Percentiles rank a stretch among this genome's conserved stretches.
These are phyloP conservation scores for Pleurotus salmoneostramineus DNA, from an alignment of 768 basidiomycete species.

Conservation along the genomic window DNA sequence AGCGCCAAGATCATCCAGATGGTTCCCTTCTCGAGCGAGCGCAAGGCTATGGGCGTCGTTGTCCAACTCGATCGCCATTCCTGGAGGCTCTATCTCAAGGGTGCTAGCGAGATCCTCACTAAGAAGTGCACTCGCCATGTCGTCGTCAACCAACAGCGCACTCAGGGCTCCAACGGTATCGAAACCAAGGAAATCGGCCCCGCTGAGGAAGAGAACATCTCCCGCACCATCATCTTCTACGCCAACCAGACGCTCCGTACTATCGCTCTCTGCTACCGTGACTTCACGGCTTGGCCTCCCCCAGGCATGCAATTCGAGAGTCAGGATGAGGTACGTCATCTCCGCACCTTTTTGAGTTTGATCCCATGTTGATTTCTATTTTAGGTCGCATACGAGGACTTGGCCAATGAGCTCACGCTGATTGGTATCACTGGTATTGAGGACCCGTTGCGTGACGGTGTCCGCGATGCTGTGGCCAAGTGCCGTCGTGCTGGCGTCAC, in stretches of 20 bases:
- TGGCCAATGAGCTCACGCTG: constrained; percentile 74
- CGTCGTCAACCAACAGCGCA: constrained; percentile 45
- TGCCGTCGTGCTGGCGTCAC: constrained; percentile 87
- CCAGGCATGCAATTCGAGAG: constrained; percentile 30
- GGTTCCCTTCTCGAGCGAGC: constrained; percentile 75
- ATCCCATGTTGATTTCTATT: constrained; percentile 3
- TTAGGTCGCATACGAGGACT: constrained; percentile 64
- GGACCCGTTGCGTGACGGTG: constrained; percentile 90
- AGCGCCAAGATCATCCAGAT: constrained; percentile 53
- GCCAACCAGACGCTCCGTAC: constrained; percentile 95
- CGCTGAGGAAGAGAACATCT: constrained; percentile 76
- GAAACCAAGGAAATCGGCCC: constrained; percentile 61
- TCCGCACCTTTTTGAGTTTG: background rate
- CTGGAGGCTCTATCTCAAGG: constrained; percentile 82
- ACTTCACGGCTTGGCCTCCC: constrained; percentile 87
- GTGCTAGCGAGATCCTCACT: constrained; percentile 90
- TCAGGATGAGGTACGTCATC: constrained; percentile 47
- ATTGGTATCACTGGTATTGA: constrained; percentile 94
- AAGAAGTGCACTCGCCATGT: constrained; percentile 74
- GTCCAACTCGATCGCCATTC: constrained; percentile 49
- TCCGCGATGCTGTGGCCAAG: constrained; percentile 82
- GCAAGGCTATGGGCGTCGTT: constrained; percentile 90
- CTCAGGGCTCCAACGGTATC: constrained; percentile 26
- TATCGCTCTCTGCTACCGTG: constrained; percentile 90
- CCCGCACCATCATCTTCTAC: constrained; percentile 94